phyloP scores from a whole-genome alignment of 495 filamentous ascomycete genomes.

The Xylaria cubensis region DNA sequence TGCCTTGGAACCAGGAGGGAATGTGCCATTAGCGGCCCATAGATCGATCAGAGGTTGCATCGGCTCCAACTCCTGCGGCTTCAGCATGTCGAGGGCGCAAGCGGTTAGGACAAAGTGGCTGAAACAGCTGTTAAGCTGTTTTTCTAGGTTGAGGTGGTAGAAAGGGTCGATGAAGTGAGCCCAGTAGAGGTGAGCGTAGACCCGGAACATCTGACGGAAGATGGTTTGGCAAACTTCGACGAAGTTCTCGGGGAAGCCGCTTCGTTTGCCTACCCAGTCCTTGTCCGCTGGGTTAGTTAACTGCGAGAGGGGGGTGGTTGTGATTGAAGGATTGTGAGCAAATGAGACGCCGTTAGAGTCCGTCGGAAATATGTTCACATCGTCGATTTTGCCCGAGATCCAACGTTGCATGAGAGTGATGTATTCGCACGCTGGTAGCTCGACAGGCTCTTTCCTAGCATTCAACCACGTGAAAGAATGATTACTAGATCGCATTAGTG shows the following conservation, averaged over 20 bases:
- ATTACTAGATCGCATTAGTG: slow-evolving; percentile 56
- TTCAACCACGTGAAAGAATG: slow-evolving; percentile 94
- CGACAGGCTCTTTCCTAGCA: slow-evolving; percentile 64
- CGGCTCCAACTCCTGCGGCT: slow-evolving; percentile 85
- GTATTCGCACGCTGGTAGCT: slow-evolving; percentile 82
- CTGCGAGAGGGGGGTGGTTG: slow-evolving; percentile 66
- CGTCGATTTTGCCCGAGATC: slow-evolving; percentile 90
- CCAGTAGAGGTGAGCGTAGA: slow-evolving; percentile 91
- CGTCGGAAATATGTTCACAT: slow-evolving; percentile 85
- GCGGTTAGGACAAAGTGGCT: slow-evolving; percentile 91
- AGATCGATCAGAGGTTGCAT: slow-evolving; percentile 93
- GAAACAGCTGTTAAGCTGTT: slow-evolving; percentile 93
- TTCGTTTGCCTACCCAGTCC: slow-evolving; percentile 86
- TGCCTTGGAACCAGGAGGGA: slow-evolving; percentile 72
- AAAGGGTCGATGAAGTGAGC: slow-evolving; percentile 82
- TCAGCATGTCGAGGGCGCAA: slow-evolving; percentile 80
- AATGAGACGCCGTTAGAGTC: slow-evolving; percentile 64
- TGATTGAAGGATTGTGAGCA: slow-evolving; percentile 61
- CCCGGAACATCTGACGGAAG: slow-evolving; percentile 96
- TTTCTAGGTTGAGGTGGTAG: slow-evolving; percentile 81
- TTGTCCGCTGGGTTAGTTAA: slow-evolving; percentile 62
- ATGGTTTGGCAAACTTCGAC: slow-evolving; percentile 86
- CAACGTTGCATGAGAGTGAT: slow-evolving; percentile 92
- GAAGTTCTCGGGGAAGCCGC: slow-evolving; percentile 86
- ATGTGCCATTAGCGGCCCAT: slow-evolving; percentile 83